phyloP scores from a whole-genome alignment of 169 alveolate species.

The Besnoitia besnoiti region DNA sequence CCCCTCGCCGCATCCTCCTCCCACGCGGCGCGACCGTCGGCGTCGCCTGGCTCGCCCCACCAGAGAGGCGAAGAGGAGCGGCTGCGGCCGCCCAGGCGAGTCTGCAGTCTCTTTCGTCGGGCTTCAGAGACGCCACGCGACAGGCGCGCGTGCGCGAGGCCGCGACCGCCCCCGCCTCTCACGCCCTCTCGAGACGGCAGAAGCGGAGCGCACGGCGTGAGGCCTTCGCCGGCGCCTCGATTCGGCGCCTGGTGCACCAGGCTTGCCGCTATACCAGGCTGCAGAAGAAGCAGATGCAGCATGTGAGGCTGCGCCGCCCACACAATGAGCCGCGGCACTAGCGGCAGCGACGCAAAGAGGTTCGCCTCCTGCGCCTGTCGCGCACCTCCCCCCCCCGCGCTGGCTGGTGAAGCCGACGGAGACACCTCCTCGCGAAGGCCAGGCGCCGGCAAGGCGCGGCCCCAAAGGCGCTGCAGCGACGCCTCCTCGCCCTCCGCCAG shows the following conservation, averaged over 20 bases:
- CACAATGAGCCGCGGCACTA: constrained; percentile 35
- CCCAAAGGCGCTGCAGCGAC: constrained; percentile 5
- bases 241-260: constrained; percentile 9
- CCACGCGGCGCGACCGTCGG: too few species aligned
- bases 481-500: neutral
- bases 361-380: neutral
- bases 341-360: neutral
- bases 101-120: too few species aligned
- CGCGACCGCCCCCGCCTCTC: too few species aligned
- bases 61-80: too few species aligned
- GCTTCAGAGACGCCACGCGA: too few species aligned
- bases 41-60: too few species aligned
- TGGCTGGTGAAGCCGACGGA: neutral
- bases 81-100: too few species aligned
- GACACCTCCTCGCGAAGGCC: neutral
- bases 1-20: too few species aligned
- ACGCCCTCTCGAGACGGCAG: too few species aligned
- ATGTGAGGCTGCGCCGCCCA: constrained; percentile 50
- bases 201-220: neutral
- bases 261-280: neutral
- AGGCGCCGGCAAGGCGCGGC: constrained; percentile 14
- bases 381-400: neutral
- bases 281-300: constrained; percentile 37
- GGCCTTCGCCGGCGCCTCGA: neutral
- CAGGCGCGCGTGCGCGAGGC: too few species aligned